phyloP scores from a whole-genome alignment of 1,139 yeast genomes.

The Kodamaea ohmeri region DNA sequence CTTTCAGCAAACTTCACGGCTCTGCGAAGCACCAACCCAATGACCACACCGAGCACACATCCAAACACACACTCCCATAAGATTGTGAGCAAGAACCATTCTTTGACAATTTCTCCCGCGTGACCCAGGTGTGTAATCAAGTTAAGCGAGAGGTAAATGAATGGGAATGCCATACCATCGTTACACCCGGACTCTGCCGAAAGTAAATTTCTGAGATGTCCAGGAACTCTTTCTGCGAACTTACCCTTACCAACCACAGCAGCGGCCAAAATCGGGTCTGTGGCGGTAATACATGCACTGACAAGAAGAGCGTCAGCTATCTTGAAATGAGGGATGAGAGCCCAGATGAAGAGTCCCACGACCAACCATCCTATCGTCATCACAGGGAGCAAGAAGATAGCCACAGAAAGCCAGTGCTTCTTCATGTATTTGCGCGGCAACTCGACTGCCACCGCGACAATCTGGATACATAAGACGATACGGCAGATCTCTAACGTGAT shows the following conservation, averaged over 20 bases:
- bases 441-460: slow-evolving; percentile 97
- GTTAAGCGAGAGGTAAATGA: slow-evolving; percentile 72
- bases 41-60: slow-evolving; percentile 65
- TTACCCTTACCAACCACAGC: slow-evolving; percentile 98
- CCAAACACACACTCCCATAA: slow-evolving; percentile 90
- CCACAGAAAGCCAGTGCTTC: slow-evolving; percentile 84
- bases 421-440: slow-evolving; percentile 90
- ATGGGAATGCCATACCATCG: slow-evolving; percentile 98
- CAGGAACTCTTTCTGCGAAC: slow-evolving; percentile 96
- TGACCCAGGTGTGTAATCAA: slow-evolving; percentile 66
- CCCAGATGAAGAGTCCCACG: slow-evolving; percentile 83
- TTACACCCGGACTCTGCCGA: slow-evolving; percentile 97
- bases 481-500: slow-evolving; percentile 88
- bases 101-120: slow-evolving; percentile 67
- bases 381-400: slow-evolving; percentile 77
- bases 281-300: slow-evolving; percentile 94
- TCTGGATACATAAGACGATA: slow-evolving; percentile 85
- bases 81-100: slow-evolving; percentile 80
- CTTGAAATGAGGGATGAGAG: slow-evolving; percentile 74
- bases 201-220: slow-evolving; percentile 84
- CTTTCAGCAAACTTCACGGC: slow-evolving; percentile 77
- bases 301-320: slow-evolving; percentile 77
- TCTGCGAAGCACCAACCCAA: slow-evolving; percentile 77
- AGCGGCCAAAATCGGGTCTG: slow-evolving; percentile 96
- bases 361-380: slow-evolving; percentile 95